Base-by-base conservation (phyloP, 495 filamentous ascomycete species). In the Penicillium tannophilum region DNA sequence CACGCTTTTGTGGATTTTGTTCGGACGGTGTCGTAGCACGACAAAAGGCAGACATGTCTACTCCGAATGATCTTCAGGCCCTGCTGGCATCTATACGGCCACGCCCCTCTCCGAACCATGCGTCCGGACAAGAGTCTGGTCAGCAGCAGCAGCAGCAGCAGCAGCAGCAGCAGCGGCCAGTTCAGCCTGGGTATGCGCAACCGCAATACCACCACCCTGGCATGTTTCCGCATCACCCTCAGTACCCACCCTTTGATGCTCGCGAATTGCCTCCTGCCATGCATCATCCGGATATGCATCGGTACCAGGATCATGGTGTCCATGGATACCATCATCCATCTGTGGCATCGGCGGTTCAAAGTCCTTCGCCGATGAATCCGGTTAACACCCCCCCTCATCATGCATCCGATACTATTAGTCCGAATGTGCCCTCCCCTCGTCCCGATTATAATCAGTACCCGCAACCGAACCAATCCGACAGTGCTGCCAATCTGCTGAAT, bases 401-500 rank as follows among this genome's bases (percentile, higher is more conserved):
- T 67, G 72, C 67, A 46, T 82, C 80, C 39, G 77, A 82, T 54
- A 75, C 81, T 53, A 63, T 81, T 43, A 82, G 79, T 60, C 80
- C 79, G 8, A 75, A 73, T 26, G 68, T 76, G 61, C 72, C 72
- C 59, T 78, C 74, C 51, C 76, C 75, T 49, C 76, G 67, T 48
- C 61, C 60, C 36, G 75, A 79, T 49, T 72, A 64, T 53, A 60
- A 62, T 36, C 65, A 68, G 48, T 72, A 71, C 16, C 69, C 62
- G 12, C 63, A 69, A 41, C 70, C 69, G 63, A 62, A 65, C 52
- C 79, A 84, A 54, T 73, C 83, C 52, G 80, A 90, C 68, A 85
- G 78, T 76, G 87, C 80, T 52, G 85, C 74, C 46, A 91, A 88
- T 66, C 75, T 98, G 61, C 80, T 98, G 67, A 94, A 88, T 65